Base-by-base conservation (phyloP, 2,329 filamentous ascomycete genomes). In the Aureobasidium sp. region DNA sequence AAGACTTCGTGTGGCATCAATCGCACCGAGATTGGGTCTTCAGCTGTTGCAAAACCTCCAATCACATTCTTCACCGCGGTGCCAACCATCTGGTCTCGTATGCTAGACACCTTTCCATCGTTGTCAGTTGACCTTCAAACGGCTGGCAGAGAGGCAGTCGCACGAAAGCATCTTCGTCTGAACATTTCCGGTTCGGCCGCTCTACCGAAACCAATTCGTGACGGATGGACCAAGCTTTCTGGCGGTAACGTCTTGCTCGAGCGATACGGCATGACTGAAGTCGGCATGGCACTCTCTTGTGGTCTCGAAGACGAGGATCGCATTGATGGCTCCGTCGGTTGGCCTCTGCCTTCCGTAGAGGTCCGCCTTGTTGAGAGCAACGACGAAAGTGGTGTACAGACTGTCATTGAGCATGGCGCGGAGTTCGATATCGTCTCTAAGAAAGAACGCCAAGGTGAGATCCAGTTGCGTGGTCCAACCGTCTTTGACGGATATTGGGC, bases 191-290 rank as follows among this genome's bases (percentile, higher is more conserved):
- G 94, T 47, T 97, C 93, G 1, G 94, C 94, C 3, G 92, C 94
- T 2, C 84, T 99, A 1, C 94, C 94, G 0, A 93, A 91, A 0
- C 91, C 93, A 0, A 87, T 90, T 53, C 96, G 96, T 74, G 79
- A 85, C 41, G 87, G 90, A 41, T 99, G 94, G 92, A 81, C 41
- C 14, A 17, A 17, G 15, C 37, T 41, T 3, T 41, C 37, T 7
- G 37, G 15, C 6, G 93, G 92, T 47, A 96, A 95, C 71, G 83
- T 96, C 20, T 84, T 99, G 0, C 85, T 99, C 12, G 94, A 99
- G 77, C 89, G 94, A 36, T 99, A 95, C 73, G 94, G 94, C 70
- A 99, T 99, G 94, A 97, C 94, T 5, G 94, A 99, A 78, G 91
- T 97, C 1, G 94, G 94, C 68, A 97, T 99, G 94, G 94, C 93